Base-by-base conservation (phyloP, 495 filamentous ascomycete genomes). In the Penicillium arizonense region DNA sequence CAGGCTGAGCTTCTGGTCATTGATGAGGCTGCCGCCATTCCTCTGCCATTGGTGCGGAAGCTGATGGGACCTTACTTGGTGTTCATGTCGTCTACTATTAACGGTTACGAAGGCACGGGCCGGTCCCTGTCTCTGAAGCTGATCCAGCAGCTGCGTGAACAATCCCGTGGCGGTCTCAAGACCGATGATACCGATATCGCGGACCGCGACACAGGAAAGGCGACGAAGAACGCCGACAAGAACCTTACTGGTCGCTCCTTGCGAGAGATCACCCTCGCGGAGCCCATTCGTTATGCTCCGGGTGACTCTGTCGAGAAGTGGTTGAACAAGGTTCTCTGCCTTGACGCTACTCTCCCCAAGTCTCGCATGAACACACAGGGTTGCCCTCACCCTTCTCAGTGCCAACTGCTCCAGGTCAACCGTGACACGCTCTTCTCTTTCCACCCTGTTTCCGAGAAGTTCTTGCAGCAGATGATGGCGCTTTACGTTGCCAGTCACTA, bases 71-170 rank as follows among this genome's bases (percentile, higher is more conserved):
- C 92, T n/a, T 99, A 97, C 69, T 77, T 97, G 20, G 91, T 97
- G 3, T 99, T 99, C 75, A 99, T 99, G 95, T 91, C 95, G 4
- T 97, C 94, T 1, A 99, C 95, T 12, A 96, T 99, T 72, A 97
- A 96, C 62, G 95, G 95, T 47, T 99, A 99, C 64, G 95, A 99
- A 73, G 95, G 95, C 56, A 99, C 95, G 3, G 95, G 95, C 28
- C 82, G 95, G 35, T 97, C 93, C 2, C 78, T 99, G 2, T 97
- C 95, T 3, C 71, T 99, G 37, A 99, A 99, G 71, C 78, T 99
- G 53, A 97, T 99, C 55, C 92, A 97, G 61, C 95, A 99, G 70
- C 83, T 99, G 30, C 86, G 95, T 43, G 94, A 99, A 59, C 91
- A 97, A 63, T 94, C 94, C 16, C 75, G 86, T 53, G 82, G 84